phyloP scores from a whole-genome alignment of 768 basidiomycete genomes.

The Boletus tomentosulus region DNA sequence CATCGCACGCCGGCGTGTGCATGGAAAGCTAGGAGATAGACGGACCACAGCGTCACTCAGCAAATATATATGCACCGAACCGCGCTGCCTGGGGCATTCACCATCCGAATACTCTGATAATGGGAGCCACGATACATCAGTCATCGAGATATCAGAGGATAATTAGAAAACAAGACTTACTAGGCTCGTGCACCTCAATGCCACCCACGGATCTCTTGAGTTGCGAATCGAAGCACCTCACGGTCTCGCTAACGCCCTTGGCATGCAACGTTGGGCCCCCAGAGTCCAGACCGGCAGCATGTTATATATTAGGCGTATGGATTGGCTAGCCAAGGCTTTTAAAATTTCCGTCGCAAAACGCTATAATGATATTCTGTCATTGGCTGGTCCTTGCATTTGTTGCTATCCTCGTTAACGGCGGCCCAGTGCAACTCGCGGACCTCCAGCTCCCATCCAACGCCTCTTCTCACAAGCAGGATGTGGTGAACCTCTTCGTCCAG shows the following conservation, averaged over 20 bases:
- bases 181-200: slow-evolving; percentile 38
- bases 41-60: not conserved
- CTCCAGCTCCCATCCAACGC: slow-evolving; percentile 42
- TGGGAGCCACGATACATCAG: not conserved
- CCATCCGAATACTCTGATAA: not conserved
- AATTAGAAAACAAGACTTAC: slow-evolving; percentile 22
- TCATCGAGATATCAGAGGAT: not conserved
- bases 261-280: too few species aligned
- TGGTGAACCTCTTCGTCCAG: slow-evolving; percentile 45
- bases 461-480: slow-evolving; percentile 35
- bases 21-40: not conserved
- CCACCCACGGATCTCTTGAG: slow-evolving; percentile 33
- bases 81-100: not conserved
- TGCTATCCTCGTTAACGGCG: slow-evolving; percentile 10
- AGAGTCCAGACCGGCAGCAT: too few species aligned
- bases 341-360: not conserved
- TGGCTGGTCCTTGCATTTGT: slow-evolving; percentile 11
- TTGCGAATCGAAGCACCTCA: slow-evolving; percentile 29
- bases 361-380: slow-evolving; percentile 6
- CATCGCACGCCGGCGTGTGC: not conserved
- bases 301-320: too few species aligned
- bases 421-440: slow-evolving; percentile 40
- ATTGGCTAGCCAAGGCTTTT: too few species aligned
- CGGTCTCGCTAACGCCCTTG: slow-evolving; percentile 28
- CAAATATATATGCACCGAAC: not conserved